Evolutionary conservation across 2,329 filamentous ascomycete species (phyloP).

Genomic region (Trichoderma simmonsii): DNA sequence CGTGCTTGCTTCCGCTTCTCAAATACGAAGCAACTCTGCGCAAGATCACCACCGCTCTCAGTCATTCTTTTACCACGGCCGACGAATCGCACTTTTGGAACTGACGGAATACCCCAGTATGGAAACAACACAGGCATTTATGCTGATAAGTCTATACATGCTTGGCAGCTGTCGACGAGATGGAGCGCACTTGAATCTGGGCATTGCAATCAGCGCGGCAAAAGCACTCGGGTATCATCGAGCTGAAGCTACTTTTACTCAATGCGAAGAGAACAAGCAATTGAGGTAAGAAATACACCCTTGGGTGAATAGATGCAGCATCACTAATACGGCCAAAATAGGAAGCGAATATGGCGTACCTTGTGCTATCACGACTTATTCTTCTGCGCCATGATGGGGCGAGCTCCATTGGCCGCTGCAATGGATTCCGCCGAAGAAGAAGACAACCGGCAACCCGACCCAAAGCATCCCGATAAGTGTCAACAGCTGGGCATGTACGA

Average conservation of each 20-base stretch:
- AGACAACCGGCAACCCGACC: neutral
- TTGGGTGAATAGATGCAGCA: neutral
- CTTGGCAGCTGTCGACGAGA: neutral
- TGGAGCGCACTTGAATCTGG: neutral
- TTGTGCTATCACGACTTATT: neutral
- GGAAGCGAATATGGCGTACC: neutral
- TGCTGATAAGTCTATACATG: neutral
- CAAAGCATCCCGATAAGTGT: neutral
- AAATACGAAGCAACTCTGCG: neutral
- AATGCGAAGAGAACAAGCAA: neutral
- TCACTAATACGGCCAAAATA: neutral
- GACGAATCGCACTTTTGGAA: neutral
- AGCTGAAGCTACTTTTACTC: neutral
- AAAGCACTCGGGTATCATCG: neutral
- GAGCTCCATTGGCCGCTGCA: neutral
- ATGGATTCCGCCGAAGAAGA: neutral
- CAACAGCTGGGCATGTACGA: neutral
- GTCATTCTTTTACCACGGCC: constrained; percentile 2
- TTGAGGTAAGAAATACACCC: neutral
- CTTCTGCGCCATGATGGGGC: neutral
- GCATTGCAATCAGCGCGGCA: neutral
- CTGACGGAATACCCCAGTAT: neutral
- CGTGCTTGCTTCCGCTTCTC: neutral
- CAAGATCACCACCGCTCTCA: neutral
- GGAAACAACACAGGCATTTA: neutral